Percentiles rank a stretch among this genome's conserved stretches.
Conservation (phyloP, 148 eudicot genomes). For the Pharnaceum exiguum region DNA sequence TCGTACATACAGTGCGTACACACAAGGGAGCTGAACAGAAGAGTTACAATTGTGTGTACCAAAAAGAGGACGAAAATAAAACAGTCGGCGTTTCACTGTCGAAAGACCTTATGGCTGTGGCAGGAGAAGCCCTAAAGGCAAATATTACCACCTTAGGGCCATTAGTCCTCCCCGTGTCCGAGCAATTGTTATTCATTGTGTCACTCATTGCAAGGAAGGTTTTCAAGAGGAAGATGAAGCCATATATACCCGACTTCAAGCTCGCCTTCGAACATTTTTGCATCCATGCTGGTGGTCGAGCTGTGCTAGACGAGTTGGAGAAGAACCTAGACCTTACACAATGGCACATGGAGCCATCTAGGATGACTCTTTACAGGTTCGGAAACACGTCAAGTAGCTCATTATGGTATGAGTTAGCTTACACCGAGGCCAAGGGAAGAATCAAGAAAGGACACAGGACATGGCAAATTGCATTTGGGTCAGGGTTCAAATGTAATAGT, state of each 20-base stretch:
- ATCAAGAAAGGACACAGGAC: constrained; percentile 32
- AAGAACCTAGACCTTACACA: constrained; percentile 29
- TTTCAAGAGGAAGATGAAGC: constrained; percentile 34
- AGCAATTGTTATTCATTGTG: constrained; percentile 30
- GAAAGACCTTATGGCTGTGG: constrained; percentile 43
- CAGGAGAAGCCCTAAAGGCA: constrained; percentile 43
- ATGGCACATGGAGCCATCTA: constrained; percentile 46
- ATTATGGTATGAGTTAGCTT: constrained; percentile 43
- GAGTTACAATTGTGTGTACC: constrained; percentile 35
- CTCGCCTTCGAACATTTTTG: constrained; percentile 39
- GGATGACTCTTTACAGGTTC: constrained; percentile 41
- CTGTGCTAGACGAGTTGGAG: constrained; percentile 38
- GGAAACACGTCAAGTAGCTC: constrained; percentile 48
- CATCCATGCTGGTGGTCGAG: constrained; percentile 44
- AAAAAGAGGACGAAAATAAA: constrained; percentile 24
- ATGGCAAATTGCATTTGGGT: constrained; percentile 46
- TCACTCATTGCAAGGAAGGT: constrained; percentile 28
- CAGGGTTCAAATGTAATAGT: constrained; percentile 46
- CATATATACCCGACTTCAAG: constrained; percentile 42
- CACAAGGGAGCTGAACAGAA: constrained; percentile 41
- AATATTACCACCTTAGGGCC: constrained; percentile 43
- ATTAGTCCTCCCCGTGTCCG: constrained; percentile 37
- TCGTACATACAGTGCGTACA: constrained; percentile 37
- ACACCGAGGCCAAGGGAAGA: constrained; percentile 42
- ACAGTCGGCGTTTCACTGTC: constrained; percentile 37